phyloP scores from a whole-genome alignment of 1,139 yeast species.

The Yamadazyma atmosphaerica region DNA sequence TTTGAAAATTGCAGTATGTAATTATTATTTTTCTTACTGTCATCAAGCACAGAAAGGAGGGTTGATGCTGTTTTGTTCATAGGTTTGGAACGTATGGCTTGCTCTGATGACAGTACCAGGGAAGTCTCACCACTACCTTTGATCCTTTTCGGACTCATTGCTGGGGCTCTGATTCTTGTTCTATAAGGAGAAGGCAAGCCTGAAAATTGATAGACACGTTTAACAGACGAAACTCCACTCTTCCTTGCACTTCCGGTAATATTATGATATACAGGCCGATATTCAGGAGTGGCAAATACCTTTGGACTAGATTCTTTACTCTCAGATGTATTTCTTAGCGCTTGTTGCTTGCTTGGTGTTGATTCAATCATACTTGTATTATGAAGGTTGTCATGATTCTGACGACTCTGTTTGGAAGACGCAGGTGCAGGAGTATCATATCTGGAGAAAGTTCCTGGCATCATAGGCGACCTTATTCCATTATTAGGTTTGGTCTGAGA shows the following conservation, averaged over 20 bases:
- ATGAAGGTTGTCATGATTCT: not conserved
- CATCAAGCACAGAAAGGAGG: constrained; percentile 61
- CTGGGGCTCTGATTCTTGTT: constrained; percentile 43
- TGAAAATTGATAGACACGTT: constrained; percentile 60
- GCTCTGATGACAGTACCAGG: constrained; percentile 5
- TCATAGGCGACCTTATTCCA: constrained; percentile 9
- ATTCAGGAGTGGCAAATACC: constrained; percentile 40
- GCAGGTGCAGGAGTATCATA: constrained; percentile 9
- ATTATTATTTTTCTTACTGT: constrained; percentile 17
- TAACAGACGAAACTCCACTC: constrained; percentile 26
- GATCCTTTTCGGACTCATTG: constrained; percentile 8
- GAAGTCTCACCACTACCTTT: constrained; percentile 5
- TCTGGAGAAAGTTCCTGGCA: constrained; percentile 17
- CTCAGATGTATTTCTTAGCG: constrained; percentile 8
- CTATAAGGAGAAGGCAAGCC: constrained; percentile 67
- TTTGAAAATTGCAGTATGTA: constrained; percentile 43
- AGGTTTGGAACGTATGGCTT: constrained; percentile 19
- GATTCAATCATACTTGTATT: constrained; percentile 6
- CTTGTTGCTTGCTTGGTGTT: constrained; percentile 15
- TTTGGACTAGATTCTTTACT: constrained; percentile 8
- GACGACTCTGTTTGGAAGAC: not conserved
- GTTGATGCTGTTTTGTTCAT: constrained; percentile 69
- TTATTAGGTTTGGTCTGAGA: constrained; percentile 13
- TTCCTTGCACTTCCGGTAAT: constrained; percentile 21
- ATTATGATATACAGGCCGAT: constrained; percentile 37